Conservation (phyloP, 164 flowering plant species). For the Akebia trifoliata region DNA sequence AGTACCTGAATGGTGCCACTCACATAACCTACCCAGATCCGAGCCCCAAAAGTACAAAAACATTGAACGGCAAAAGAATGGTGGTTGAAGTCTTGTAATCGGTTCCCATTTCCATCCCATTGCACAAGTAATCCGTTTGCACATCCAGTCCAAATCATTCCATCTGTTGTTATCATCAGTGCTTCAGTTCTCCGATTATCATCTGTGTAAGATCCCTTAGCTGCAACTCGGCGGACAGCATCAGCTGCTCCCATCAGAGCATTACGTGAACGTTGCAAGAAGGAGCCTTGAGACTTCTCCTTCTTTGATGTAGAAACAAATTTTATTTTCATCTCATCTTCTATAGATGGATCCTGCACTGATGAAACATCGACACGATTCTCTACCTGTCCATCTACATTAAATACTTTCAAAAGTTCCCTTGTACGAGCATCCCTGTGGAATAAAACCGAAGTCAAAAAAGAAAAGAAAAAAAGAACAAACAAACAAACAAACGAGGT, state of each 20-base stretch:
- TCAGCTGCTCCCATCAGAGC: conserved; percentile 99
- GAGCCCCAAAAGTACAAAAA: conserved; percentile 70
- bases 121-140: conserved; percentile 78
- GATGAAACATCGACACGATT: conserved; percentile 57
- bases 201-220: conserved; percentile 63
- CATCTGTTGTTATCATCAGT: conserved; percentile 52
- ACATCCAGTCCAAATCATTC: conserved; percentile 88
- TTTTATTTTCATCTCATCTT: conserved; percentile 77
- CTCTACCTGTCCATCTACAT: conserved; percentile 79
- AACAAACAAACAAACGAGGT: too few species aligned
- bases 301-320: conserved; percentile 64
- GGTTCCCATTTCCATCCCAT: conserved; percentile 92
- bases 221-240: conserved; percentile 92
- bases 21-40: conserved; percentile 79
- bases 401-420: conserved; percentile 86
- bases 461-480: too few species aligned
- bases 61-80: conserved; percentile 64
- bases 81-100: conserved; percentile 59
- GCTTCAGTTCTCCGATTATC: conserved; percentile 79
- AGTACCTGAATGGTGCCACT: conserved; percentile 74
- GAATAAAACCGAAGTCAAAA: conserved; percentile 1
- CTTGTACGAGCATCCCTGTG: conserved; percentile 89
- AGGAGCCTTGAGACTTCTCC: conserved; percentile 60
- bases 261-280: conserved; percentile 89
- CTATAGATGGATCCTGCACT: conserved; percentile 42